Evolutionary conservation across 305 asterid genomes (phyloP), one percentile per base, ranked within the genome.

Genomic region (Coffea humblotiana): DNA sequence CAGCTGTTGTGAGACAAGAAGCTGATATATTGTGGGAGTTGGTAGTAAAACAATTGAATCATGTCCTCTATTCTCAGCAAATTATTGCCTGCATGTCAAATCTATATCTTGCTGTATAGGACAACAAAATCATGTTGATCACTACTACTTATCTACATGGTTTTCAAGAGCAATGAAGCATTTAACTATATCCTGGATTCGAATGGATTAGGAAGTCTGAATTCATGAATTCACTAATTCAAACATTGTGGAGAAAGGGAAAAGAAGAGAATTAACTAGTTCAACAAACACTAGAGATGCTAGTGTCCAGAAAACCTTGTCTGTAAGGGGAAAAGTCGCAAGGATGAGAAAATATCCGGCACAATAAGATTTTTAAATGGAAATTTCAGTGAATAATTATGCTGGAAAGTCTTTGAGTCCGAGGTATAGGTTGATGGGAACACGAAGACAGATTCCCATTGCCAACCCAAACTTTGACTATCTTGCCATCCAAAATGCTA

Each of bases 401-500:
- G 51, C 32, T 19, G 32, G 32, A 52, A 37, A 51, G 63, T 32
- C 43, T 65, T 25, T 19, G 11, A 49, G 48, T 47, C 54, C 16
- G 0, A 66, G 23, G 40, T 51, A 13, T 6, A 23, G 49, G 49
- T 56, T 35, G 32, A 45, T 71, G 47, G 40, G n/a, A 19, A 27
- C 37, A 23, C 35, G 45, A 51, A 52, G 49, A 51, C 12, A 51
- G 11, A 65, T 66, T 67, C 25, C 35, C 23, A 35, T 19, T 77
- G 75, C 49, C 72, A 49, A 77, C 75, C 52, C 15, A 51, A n/a
- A 51, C n/a, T 77, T 77, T 67, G 80, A 77, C 80, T 48, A 65
- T 77, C 71, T 29, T 77, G n/a, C 23, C 14, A 19, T 40, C 43
- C 43, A 40, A 64, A 76, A 27, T 49, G 6, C 6, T 47, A 3